Conservation (phyloP, 2,329 filamentous ascomycete species). For the Didymella pomorum region DNA sequence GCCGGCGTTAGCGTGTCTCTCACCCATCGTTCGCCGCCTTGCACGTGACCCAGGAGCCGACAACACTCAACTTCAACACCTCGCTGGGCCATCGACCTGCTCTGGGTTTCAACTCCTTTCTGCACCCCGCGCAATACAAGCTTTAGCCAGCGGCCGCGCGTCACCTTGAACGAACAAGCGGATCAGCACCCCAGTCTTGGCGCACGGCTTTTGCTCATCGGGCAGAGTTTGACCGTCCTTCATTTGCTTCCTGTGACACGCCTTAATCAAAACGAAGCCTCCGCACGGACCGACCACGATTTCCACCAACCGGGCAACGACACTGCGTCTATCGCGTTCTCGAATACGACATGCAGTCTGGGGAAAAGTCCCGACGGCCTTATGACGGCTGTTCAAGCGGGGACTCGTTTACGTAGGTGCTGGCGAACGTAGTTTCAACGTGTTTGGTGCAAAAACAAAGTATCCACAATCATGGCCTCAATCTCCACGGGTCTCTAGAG, state of each 20-base stretch:
- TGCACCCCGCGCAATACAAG: neutral
- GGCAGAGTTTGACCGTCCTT: slow-evolving; percentile 25
- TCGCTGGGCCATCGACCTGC: neutral
- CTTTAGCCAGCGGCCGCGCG: slow-evolving; percentile 7
- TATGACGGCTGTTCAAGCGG: slow-evolving; percentile 2
- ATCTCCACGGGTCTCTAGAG: neutral
- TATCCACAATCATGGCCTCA: slow-evolving; percentile 1
- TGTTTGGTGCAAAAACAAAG: slow-evolving; percentile 17
- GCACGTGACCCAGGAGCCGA: slow-evolving; percentile 7
- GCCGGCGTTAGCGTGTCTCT: neutral
- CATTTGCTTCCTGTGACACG: slow-evolving; percentile 29
- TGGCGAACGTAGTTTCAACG: slow-evolving; percentile 3
- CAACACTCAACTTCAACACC: neutral
- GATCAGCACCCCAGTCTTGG: slow-evolving; percentile 15
- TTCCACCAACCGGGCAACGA: slow-evolving; percentile 20
- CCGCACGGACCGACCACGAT: slow-evolving; percentile 2
- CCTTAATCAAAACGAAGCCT: slow-evolving; percentile 19
- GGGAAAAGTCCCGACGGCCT: neutral
- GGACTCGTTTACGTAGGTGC: neutral
- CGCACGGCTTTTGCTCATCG: neutral
- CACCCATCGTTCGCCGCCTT: neutral
- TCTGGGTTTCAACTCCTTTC: slow-evolving; percentile 3
- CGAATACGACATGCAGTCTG: slow-evolving; percentile 1
- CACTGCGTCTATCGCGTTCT: neutral
- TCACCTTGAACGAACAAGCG: slow-evolving; percentile 7